A percentile compares a stretch with the other conserved stretches of the same genome.
Evolutionary conservation across 2,329 filamentous ascomycete genomes (phyloP).

Genomic region (Fusarium nurragi): DNA sequence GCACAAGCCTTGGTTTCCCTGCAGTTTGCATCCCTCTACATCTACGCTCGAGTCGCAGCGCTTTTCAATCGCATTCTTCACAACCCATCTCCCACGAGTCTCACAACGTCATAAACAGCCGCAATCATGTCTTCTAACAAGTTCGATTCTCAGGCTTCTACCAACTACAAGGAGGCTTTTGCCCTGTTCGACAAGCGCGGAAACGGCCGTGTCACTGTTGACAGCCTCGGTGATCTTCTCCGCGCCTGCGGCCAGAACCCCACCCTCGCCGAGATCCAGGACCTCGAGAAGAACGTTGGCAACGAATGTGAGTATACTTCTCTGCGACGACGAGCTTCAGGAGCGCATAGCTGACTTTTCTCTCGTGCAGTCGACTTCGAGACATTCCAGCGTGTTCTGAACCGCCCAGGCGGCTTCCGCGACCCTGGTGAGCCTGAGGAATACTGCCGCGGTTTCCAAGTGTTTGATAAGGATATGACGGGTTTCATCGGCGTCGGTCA

Average conservation of each 20-base stretch:
- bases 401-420: constrained; percentile 97
- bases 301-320: constrained; percentile 79
- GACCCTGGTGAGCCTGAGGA: constrained; percentile 97
- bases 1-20: constrained; percentile 23
- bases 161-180: constrained; percentile 99
- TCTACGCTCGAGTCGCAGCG: constrained; percentile 20
- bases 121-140: constrained; percentile 62
- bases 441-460: constrained; percentile 98
- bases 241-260: constrained; percentile 98
- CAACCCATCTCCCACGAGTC: constrained; percentile 8
- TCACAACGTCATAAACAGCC: constrained; percentile 30
- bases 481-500: constrained; percentile 98
- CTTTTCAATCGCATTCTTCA: constrained; percentile 24
- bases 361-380: constrained; percentile 86
- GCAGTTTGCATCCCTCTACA: constrained; percentile 24
- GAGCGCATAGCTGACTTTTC: constrained; percentile 1
- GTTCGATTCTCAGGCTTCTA: constrained; percentile 72
- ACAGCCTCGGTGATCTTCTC: constrained; percentile 90
- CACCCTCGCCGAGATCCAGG: constrained; percentile 89
- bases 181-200: constrained; percentile 99
- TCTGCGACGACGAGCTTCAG: background rate
- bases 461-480: constrained; percentile 99
- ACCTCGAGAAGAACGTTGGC: constrained; percentile 90
- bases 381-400: constrained; percentile 94
- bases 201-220: constrained; percentile 87